Evolutionary conservation across 768 basidiomycete genomes (phyloP).

Genomic region (Psilocybe subaeruginosa): DNA sequence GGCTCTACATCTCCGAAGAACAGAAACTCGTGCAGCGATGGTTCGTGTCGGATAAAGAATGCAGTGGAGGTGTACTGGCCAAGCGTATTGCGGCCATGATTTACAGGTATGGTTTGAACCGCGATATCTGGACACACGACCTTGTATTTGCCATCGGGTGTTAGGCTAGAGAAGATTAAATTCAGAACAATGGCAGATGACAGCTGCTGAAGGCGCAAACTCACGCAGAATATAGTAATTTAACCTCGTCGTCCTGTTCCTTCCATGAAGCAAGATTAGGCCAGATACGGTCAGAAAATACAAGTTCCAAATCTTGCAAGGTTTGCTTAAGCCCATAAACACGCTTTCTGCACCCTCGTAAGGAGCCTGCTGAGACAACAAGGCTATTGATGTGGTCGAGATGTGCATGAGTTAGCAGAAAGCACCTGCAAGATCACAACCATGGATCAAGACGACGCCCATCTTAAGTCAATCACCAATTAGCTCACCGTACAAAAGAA

Average conservation of each 20-base stretch:
- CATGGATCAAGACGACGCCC: not conserved
- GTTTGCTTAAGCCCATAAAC: conserved; percentile 64
- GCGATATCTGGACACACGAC: conserved; percentile 58
- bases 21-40: conserved; percentile 69
- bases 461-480: not conserved
- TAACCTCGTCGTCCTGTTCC: conserved; percentile 58
- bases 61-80: conserved; percentile 78
- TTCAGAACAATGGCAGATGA: not conserved
- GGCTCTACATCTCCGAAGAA: conserved; percentile 97
- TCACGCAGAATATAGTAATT: conserved; percentile 67
- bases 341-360: conserved; percentile 61
- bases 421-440: conserved; percentile 55
- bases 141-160: conserved; percentile 64
- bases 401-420: conserved; percentile 87
- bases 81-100: conserved; percentile 63
- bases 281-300: conserved; percentile 85
- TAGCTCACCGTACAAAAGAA: conserved; percentile 50
- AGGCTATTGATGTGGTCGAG: conserved; percentile 88
- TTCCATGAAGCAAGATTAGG: conserved; percentile 82
- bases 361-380: conserved; percentile 81
- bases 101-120: conserved; percentile 67
- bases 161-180: conserved; percentile 4
- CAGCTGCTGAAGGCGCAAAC: conserved; percentile 27
- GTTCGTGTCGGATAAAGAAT: conserved; percentile 79
- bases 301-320: conserved; percentile 66